Base-by-base conservation (phyloP, 2,329 filamentous ascomycete species). In the Ampelomyces quisqualis region DNA sequence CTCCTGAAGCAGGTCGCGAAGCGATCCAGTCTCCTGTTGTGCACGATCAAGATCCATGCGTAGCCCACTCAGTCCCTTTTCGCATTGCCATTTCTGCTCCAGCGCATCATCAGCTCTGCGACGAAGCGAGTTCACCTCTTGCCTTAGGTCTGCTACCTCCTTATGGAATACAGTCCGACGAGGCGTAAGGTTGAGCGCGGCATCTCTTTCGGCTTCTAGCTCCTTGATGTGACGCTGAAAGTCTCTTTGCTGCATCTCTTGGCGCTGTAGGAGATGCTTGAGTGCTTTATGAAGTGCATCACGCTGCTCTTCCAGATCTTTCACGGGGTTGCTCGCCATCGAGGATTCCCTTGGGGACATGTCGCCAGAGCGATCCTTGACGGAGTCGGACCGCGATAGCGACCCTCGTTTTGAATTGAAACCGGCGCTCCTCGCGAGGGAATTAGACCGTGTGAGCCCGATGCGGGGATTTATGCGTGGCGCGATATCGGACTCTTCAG, bases 11-110 rank as follows among this genome's bases (percentile, higher is more conserved):
- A 97, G 75, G 21, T 75, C 79, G 29, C 88, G 83, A 27, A 98
- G 77, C n/a, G 87, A 87, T 27, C 81, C 76, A 20, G 95, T 95
- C 71, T 98, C 93, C 65, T 93, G 87, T 68, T 96, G 89, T 18
- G 93, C 90, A 48, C 90, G 87, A 68, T 97, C 93, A 28, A 98
- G 80, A 62, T 97, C 91, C 86, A 95, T 96, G 73, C 95, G 95
- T 41, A 97, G 73, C 40, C 90, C 89, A 37, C 82, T 79, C 2
- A 97, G 74, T 13, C 89, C 89, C 70, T 94, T 94, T 70, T 96
- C 91, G 47, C 90, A 91, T 64, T 94, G 86, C 85, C 88, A 97
- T 70, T 97, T 97, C 60, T 95, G 88, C 62, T 95, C 89, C 10
- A 97, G 78, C 11, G 91, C 91, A 51, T 97, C 91, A 58, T 98